Conservation (phyloP, 768 basidiomycete species). For the Phanerodontia chrysosporium region DNA sequence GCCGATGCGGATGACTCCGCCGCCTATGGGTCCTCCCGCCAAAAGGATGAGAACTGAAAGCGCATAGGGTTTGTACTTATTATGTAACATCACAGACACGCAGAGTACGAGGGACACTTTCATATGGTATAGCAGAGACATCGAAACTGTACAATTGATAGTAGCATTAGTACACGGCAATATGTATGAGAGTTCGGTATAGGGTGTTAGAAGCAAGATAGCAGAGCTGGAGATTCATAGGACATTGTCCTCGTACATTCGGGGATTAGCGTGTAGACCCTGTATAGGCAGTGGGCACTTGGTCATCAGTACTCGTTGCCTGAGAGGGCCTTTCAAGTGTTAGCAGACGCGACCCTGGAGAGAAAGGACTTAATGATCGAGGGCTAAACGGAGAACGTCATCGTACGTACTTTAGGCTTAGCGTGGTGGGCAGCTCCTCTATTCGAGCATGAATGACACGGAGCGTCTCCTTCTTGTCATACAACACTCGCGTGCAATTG, state of each 20-base stretch:
- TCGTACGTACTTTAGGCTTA: neutral
- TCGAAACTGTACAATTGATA: neutral
- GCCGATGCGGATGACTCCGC: neutral
- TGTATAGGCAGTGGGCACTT: no score
- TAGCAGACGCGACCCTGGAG: neutral
- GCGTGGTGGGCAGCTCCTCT: conserved; percentile 39
- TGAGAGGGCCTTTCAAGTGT: neutral
- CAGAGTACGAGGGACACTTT: neutral
- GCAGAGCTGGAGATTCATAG: no score
- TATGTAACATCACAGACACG: neutral
- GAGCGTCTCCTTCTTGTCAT: conserved; percentile 52
- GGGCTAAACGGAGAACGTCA: no score
- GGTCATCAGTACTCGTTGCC: no score
- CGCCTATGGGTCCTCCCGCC: neutral
- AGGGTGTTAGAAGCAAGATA: no score
- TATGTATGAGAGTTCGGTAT: no score
- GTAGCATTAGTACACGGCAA: no score
- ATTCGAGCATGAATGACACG: conserved; percentile 53
- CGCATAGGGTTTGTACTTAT: no score
- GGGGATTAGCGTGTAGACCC: no score
- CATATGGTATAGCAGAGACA: neutral
- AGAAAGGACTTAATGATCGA: neutral
- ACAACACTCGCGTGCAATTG: conserved; percentile 48
- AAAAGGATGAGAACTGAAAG: neutral
- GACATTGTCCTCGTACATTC: no score